Conservation (phyloP, 75 land plant species). For the Pinus albicaulis region DNA sequence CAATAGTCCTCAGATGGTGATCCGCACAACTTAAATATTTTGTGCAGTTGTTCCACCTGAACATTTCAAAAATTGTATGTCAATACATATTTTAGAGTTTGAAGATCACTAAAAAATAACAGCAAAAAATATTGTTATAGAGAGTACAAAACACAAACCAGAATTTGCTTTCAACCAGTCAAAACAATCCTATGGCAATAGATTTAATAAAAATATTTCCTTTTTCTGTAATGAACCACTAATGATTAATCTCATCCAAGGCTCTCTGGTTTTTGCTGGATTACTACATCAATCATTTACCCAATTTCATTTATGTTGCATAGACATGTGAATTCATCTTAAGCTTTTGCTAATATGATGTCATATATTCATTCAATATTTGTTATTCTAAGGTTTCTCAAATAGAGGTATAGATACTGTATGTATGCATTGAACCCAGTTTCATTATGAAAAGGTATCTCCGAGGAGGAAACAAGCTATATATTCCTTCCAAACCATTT, state of each 20-base stretch:
- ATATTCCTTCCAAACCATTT: no score
- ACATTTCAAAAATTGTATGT: constrained; percentile 1
- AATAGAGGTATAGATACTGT: no score
- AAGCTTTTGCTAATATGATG: no score
- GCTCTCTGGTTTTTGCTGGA: background rate
- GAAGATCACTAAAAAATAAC: background rate
- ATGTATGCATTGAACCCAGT: no score
- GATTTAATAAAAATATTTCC: background rate
- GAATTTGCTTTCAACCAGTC: background rate
- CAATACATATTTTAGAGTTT: background rate
- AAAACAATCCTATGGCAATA: background rate
- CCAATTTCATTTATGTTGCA: background rate
- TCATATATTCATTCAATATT: no score
- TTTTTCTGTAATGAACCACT: background rate
- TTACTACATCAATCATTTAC: background rate
- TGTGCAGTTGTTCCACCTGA: constrained; percentile 89
- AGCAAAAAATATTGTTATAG: background rate
- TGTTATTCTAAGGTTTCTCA: no score
- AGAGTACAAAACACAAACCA: background rate
- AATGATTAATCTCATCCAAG: background rate
- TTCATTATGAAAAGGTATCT: no score
- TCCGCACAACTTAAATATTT: constrained; percentile 87
- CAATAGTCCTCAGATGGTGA: constrained; percentile 88
- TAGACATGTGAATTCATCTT: background rate
- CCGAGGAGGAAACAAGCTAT: no score